Evolutionary conservation across 2,329 filamentous ascomycete species (phyloP).

Genomic region (Periconia macrospinosa): DNA sequence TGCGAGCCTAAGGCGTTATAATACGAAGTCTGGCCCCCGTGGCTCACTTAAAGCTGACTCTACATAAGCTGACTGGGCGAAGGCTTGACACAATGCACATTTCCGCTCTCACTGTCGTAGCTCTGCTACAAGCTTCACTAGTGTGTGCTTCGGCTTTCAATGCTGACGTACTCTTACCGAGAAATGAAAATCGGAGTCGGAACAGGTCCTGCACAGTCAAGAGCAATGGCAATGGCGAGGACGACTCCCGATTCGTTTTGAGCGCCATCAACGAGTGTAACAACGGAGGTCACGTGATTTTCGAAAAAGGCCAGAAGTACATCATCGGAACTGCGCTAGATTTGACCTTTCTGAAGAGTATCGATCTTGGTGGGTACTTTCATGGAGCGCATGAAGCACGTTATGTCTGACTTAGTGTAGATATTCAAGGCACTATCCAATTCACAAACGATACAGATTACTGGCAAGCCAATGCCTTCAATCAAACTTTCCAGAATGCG

Average conservation of each 20-base stretch:
- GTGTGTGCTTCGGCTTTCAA: constrained; percentile 17
- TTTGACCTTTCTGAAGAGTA: constrained; percentile 63
- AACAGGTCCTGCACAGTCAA: constrained; percentile 44
- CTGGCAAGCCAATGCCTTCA: constrained; percentile 67
- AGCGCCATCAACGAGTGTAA: constrained; percentile 63
- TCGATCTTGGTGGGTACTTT: constrained; percentile 58
- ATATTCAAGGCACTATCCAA: constrained; percentile 61
- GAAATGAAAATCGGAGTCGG: constrained; percentile 10
- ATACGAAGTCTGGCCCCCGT: constrained; percentile 3
- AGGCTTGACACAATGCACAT: constrained; percentile 26
- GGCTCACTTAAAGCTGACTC: constrained; percentile 1
- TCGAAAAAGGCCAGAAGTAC: constrained; percentile 59
- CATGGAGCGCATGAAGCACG: too few relatives aligned
- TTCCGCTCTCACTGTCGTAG: constrained; percentile 22
- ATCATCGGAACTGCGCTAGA: constrained; percentile 66
- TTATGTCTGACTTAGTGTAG: constrained; percentile 29
- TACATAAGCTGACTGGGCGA: neutral
- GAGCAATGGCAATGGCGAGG: constrained; percentile 43
- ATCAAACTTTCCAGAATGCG: constrained; percentile 66
- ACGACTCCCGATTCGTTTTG: constrained; percentile 57
- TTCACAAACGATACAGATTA: constrained; percentile 70
- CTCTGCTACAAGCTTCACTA: constrained; percentile 29
- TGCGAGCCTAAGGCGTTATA: neutral
- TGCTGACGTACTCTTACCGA: neutral
- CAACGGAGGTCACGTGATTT: constrained; percentile 63